Percentiles rank a stretch among this genome's conserved stretches.
Conservation (phyloP, 257 asterid species). For the Petunia secreta region DNA sequence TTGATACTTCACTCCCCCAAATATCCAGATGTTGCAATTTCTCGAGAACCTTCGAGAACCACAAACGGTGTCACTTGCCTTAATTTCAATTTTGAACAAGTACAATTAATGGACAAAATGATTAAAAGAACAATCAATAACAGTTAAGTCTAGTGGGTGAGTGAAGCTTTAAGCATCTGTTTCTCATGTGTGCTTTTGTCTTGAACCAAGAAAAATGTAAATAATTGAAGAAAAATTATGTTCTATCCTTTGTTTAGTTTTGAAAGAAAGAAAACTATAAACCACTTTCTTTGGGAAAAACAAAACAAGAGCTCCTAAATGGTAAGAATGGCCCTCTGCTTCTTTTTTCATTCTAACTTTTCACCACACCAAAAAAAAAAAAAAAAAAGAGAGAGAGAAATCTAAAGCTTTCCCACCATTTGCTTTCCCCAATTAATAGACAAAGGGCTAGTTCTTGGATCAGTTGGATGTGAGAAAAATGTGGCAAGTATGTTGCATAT, state of each 20-base stretch:
- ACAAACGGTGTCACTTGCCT: constrained; percentile 26
- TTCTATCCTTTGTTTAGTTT: not conserved
- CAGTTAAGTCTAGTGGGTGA: not conserved
- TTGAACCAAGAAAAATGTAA: not conserved
- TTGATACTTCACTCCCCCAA: constrained; percentile 84
- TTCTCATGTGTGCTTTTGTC: not conserved
- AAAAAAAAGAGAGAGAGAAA: not conserved
- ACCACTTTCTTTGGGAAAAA: not conserved
- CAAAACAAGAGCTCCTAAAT: constrained; percentile 1
- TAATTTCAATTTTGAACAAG: not conserved
- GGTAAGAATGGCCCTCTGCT: not conserved
- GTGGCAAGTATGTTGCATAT: not conserved
- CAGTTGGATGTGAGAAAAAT: not conserved
- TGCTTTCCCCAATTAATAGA: not conserved
- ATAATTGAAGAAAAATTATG: not conserved
- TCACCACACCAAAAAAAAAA: not conserved
- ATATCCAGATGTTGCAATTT: constrained; percentile 75
- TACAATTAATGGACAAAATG: not conserved
- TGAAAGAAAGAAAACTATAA: not conserved
- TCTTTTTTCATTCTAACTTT: not conserved
- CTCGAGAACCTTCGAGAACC: constrained; percentile 56
- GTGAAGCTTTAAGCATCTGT: not conserved
- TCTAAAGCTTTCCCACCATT: not conserved
- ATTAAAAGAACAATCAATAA: not conserved
- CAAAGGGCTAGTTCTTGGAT: not conserved